Evolutionary conservation across 768 basidiomycete species (phyloP), one percentile per base, ranked within the genome.

Genomic region (Phlebiopsis flavidoalba): DNA sequence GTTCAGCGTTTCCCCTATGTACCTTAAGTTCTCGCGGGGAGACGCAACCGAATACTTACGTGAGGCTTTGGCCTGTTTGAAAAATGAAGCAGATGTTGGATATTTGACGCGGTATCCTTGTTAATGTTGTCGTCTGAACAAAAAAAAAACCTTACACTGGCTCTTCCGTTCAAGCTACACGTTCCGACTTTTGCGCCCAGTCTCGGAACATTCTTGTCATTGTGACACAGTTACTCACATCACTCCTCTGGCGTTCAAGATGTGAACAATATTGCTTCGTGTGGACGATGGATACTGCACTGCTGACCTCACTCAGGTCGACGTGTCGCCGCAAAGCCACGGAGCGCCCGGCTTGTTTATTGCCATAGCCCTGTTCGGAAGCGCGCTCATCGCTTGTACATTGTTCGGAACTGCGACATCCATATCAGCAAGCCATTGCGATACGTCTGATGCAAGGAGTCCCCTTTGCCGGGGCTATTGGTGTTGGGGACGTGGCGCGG

Each of bases 191-290:
- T 43, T n/a, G n/a, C n/a, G 40, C 40, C 5, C 35, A 90, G 91
- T 92, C 26, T 82, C 91, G n/a, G n/a, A 40, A 85, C 84, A 2
- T 94, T 95, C 75, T 98, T 98, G n/a, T n/a, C 78, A 77, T 97
- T 66, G n/a, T n/a, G n/a, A 94, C 95, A 1, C 97, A 99, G 69
- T 98, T 98, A 74, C 75, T 96, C 33, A 98, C 96, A 0, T 95
- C 93, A 31, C 76, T 99, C 35, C 79, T 98, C 58, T 99, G 97
- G 96, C n/a, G 91, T 89, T 68, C 70, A 40, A 40, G 37, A 40
- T 43, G 3, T 12, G 40, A 40, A 37, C 60, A 35, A 35, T 7
- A 35, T 43, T 63, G 53, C 56, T 21, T 10, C 56, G 50, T 31
- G 48, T 60, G n/a, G n/a, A n/a, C n/a, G n/a, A n/a, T 59, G 45